Conservation (phyloP, 495 filamentous ascomycete genomes). For the Trichoderma reesei region DNA sequence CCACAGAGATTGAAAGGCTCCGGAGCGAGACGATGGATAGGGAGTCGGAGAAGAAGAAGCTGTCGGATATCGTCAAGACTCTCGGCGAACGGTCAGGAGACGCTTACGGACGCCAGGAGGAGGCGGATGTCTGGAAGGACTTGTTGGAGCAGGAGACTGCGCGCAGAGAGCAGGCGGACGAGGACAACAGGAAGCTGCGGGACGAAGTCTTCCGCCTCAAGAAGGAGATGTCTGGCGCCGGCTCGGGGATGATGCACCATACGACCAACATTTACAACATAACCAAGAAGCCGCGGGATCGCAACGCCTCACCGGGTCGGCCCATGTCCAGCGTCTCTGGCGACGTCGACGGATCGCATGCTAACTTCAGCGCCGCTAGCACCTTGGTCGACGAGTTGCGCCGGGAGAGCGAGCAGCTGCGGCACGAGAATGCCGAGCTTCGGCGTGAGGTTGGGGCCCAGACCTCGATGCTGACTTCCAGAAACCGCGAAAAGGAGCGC, state of each 20-base stretch:
- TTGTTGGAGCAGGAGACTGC: constrained; percentile 88
- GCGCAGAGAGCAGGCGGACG: constrained; percentile 79
- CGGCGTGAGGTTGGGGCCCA: constrained; percentile 89
- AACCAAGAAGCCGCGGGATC: constrained; percentile 48
- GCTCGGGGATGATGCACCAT: constrained; percentile 36
- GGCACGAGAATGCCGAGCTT: constrained; percentile 87
- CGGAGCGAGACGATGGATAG: constrained; percentile 62
- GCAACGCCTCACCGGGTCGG: constrained; percentile 45
- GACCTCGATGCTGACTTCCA: constrained; percentile 93
- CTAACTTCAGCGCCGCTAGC: constrained; percentile 45
- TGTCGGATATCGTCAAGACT: constrained; percentile 67
- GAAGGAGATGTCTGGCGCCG: constrained; percentile 41
- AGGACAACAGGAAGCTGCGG: constrained; percentile 73
- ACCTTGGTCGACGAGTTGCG: constrained; percentile 58
- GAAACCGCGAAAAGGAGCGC: constrained; percentile 88
- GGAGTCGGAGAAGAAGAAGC: constrained; percentile 70
- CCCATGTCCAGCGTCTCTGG: constrained; percentile 53
- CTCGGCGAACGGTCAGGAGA: constrained; percentile 57
- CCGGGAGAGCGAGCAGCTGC: constrained; percentile 62
- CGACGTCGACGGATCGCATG: constrained; percentile 43
- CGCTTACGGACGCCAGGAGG: constrained; percentile 68
- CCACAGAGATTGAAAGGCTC: constrained; percentile 72
- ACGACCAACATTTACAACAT: constrained; percentile 53
- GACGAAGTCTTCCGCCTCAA: constrained; percentile 74
- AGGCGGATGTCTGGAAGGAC: constrained; percentile 90